phyloP scores from a whole-genome alignment of 352 stramenopile genomes.

The Thraustochytrium sp. region DNA sequence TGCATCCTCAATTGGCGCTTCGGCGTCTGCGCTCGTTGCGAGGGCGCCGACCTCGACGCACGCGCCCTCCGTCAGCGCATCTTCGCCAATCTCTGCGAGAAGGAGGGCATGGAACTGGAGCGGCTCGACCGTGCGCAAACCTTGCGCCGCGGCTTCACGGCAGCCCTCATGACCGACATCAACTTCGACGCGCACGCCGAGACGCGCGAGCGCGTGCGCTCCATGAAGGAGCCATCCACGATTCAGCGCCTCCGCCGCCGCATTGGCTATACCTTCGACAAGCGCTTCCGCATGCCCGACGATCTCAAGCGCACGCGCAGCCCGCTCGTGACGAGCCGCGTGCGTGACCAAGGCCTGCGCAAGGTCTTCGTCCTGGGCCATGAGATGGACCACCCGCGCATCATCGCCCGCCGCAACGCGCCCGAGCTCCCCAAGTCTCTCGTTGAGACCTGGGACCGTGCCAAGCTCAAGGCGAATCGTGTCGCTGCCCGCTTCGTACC shows the following conservation, averaged over 20 bases:
- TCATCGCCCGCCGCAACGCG: neutral
- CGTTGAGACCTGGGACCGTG: neutral
- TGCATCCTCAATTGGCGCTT: neutral
- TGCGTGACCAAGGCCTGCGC: neutral
- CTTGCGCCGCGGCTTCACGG: neutral
- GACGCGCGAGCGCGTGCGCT: neutral
- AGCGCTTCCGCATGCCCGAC: neutral
- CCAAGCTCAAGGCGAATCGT: neutral
- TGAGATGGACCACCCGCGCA: neutral
- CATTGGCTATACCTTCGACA: neutral
- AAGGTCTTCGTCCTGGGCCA: neutral
- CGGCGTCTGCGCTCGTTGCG: neutral
- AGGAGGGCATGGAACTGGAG: neutral
- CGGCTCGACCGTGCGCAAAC: neutral
- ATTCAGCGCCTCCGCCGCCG: neutral
- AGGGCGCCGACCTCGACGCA: neutral
- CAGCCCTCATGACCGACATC: neutral
- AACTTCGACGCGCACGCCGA: neutral
- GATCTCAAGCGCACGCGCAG: neutral
- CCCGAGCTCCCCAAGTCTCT: neutral
- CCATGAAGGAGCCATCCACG: neutral
- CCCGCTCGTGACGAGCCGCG: neutral
- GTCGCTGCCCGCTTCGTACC: neutral
- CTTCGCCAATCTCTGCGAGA: neutral
- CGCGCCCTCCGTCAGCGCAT: neutral